A percentile compares a stretch with the other conserved stretches of the same genome.
Evolutionary conservation across 2,329 filamentous ascomycete species (phyloP).

Genomic region (Phaeophleospora eucalypticola): DNA sequence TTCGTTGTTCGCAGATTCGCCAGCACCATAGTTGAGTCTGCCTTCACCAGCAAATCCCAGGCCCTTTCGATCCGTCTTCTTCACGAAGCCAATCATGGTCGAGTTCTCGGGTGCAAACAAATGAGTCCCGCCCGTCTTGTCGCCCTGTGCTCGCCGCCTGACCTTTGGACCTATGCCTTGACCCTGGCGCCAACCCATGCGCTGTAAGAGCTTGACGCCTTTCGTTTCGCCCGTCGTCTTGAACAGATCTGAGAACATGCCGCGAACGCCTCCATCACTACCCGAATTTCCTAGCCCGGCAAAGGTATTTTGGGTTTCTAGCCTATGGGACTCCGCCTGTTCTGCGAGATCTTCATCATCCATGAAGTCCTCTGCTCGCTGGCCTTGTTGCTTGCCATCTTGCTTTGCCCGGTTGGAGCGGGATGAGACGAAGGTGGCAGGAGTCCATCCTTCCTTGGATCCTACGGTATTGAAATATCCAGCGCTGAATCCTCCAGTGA

Average conservation of each 20-base stretch:
- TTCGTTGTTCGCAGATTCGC: constrained; percentile 25
- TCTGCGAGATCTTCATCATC: constrained; percentile 93
- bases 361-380: constrained; percentile 89
- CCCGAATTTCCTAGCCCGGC: constrained; percentile 68
- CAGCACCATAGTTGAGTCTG: constrained; percentile 41
- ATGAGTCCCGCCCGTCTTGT: constrained; percentile 54
- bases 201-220: constrained; percentile 77
- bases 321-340: constrained; percentile 68
- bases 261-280: constrained; percentile 46
- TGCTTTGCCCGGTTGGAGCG: constrained; percentile 69
- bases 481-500: constrained; percentile 94
- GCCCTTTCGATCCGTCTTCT: constrained; percentile 66
- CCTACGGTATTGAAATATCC: constrained; percentile 97
- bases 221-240: constrained; percentile 73
- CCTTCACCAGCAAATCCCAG: constrained; percentile 62
- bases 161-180: constrained; percentile 90
- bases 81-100: constrained; percentile 60
- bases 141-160: constrained; percentile 67
- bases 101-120: constrained; percentile 84
- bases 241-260: constrained; percentile 68
- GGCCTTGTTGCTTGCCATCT: constrained; percentile 43
- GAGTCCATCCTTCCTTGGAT: constrained; percentile 96
- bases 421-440: constrained; percentile 86
- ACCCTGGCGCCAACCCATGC: constrained; percentile 94
- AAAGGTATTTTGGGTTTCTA: constrained; percentile 71